Evolutionary conservation across 106 monocot species (phyloP), one percentile per base, ranked within the genome.

Genomic region (Phalaenopsis aphrodite): DNA sequence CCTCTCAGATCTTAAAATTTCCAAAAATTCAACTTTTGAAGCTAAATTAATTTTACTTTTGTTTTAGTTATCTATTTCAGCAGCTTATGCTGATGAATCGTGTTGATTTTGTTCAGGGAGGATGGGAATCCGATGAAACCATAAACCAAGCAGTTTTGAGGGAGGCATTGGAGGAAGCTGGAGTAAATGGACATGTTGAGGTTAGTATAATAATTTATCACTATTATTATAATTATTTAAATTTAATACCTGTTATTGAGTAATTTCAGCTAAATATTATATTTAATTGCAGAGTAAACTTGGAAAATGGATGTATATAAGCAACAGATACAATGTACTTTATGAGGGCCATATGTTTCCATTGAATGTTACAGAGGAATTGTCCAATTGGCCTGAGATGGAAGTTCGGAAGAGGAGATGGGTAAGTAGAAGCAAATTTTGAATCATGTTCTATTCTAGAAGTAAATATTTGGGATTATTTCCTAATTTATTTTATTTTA

Each of bases 271-370:
- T 43, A 66, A 37, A 41, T 9, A 14, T 39, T 69, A 69, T 39
- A 72, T 43, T 69, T 19, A 0, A 55, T 65, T 48, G 55, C 84
- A 91, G 88, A 9, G 71, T 75, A 64, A 36, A 2, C 91, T 92
- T 10, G 92, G 89, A 3, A 86, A 58, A n/a, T 92, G 92, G 92
- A 84, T 42, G 65, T 92, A 92, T 80, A 88, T 77, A 42, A 89
- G 92, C 79, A 87, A 82, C 39, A 82, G 78, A 16, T 58, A 86
- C 43, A 86, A 84, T 15, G 36, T 21, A 5, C n/a, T 83, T 11
- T 78, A 89, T 30, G 89, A 89, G 77, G 92, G 86, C n/a, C 73
- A 81, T 49, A 92, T 92, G 92, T 88, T 89, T 42, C 86, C 92
- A 2, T 42, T 92, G 75, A 85, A 84, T 52, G 92, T 92, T 3